These are phyloP conservation scores for Suillus lakei DNA, from an alignment of 768 basidiomycete genomes.

Conservation along the genomic window DNA sequence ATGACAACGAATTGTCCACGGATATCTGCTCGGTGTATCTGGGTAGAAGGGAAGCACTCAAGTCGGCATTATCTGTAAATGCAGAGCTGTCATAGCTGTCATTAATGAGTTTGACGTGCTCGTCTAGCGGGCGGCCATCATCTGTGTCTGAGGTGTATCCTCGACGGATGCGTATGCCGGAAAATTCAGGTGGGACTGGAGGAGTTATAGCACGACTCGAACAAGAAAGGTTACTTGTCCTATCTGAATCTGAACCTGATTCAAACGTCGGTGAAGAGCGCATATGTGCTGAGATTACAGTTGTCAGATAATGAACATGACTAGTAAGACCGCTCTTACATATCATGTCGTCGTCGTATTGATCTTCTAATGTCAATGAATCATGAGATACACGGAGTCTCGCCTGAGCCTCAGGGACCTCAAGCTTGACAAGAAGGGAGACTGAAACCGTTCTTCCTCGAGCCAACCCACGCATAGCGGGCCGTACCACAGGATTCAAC, in stretches of 20 bases:
- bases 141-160: constrained; percentile 33
- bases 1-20: constrained; percentile 27
- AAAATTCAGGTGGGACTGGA: not conserved
- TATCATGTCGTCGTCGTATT: not conserved
- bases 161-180: constrained; percentile 14
- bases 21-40: constrained; percentile 48
- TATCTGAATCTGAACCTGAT: constrained; percentile 1
- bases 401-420: constrained; percentile 13
- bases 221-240: not conserved
- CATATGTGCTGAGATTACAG: not conserved
- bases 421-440: constrained; percentile 25
- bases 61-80: not conserved
- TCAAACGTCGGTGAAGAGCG: not conserved
- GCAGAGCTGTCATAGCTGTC: not conserved
- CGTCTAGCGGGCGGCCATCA: constrained; percentile 20
- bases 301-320: not conserved
- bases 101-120: constrained; percentile 11
- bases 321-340: not conserved
- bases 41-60: constrained; percentile 38
- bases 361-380: not conserved
- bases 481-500: constrained; percentile 38
- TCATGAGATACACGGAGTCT: not conserved
- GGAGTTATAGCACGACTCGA: not conserved
- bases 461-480: constrained; percentile 9
- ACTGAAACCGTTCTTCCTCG: constrained; percentile 17